Evolutionary conservation across 2,329 filamentous ascomycete species (phyloP).

Genomic region (Colletotrichum theobromicola): DNA sequence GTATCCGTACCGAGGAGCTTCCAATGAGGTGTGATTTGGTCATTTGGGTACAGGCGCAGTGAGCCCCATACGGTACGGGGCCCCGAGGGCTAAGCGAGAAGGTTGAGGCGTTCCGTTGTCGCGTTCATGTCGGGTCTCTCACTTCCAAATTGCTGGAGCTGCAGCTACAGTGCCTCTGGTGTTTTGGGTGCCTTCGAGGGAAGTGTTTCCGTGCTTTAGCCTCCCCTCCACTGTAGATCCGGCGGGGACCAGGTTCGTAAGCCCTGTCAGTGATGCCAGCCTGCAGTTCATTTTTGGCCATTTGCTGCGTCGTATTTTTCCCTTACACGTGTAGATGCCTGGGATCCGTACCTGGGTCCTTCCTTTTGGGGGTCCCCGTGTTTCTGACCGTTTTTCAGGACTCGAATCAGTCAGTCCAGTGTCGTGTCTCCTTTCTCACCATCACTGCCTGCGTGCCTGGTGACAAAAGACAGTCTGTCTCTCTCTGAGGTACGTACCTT

Average conservation of each 20-base stretch:
- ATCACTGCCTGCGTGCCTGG: background rate
- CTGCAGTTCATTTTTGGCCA: background rate
- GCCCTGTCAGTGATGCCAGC: background rate
- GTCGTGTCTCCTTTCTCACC: background rate
- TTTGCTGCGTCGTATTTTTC: background rate
- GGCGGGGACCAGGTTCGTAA: background rate
- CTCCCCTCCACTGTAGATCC: slow-evolving; percentile 11
- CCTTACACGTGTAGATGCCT: background rate
- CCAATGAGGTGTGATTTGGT: background rate
- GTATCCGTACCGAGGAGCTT: background rate
- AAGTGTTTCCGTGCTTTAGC: slow-evolving; percentile 15
- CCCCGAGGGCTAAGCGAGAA: background rate
- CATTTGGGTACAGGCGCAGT: background rate
- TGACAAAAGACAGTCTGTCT: background rate
- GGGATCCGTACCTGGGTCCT: background rate
- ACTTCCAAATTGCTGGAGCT: background rate
- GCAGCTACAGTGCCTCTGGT: background rate
- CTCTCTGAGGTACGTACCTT: too few species aligned
- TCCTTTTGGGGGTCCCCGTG: background rate
- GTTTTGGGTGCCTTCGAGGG: background rate
- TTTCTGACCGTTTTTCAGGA: background rate
- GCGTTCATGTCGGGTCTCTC: background rate
- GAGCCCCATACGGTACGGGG: background rate
- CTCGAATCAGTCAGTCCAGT: background rate
- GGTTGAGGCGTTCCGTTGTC: background rate